Conservation (phyloP, 495 filamentous ascomycete species). For the Penicillium alfredii region DNA sequence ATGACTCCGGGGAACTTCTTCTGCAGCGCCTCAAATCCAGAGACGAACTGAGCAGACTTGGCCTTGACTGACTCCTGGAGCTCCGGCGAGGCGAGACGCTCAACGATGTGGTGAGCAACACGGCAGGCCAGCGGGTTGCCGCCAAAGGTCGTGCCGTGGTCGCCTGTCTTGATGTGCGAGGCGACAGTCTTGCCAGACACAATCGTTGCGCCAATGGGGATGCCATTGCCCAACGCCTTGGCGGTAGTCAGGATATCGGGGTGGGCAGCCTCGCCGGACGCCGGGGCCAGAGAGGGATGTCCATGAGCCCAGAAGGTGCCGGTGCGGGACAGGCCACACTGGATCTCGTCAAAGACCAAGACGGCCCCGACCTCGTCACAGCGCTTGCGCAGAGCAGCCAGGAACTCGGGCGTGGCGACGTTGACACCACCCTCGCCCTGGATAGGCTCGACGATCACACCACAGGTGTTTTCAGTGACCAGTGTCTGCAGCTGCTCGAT, state of each 20-base stretch:
- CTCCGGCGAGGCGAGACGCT: slow-evolving; percentile 57
- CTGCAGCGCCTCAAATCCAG: slow-evolving; percentile 57
- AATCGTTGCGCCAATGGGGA: slow-evolving; percentile 88
- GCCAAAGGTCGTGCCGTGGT: slow-evolving; percentile 96
- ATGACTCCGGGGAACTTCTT: slow-evolving; percentile 65
- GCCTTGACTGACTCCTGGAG: slow-evolving; percentile 58
- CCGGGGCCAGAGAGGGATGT: slow-evolving; percentile 48
- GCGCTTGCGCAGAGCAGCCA: slow-evolving; percentile 66
- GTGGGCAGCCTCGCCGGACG: slow-evolving; percentile 59
- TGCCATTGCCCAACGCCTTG: slow-evolving; percentile 94
- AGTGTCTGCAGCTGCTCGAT: slow-evolving; percentile 59
- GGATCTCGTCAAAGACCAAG: slow-evolving; percentile 93
- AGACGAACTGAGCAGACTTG: slow-evolving; percentile 59
- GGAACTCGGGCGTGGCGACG: slow-evolving; percentile 73
- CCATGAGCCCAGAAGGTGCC: slow-evolving; percentile 85
- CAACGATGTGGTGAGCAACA: slow-evolving; percentile 76
- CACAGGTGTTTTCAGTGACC: slow-evolving; percentile 79
- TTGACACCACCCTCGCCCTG: slow-evolving; percentile 95
- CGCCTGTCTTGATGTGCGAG: slow-evolving; percentile 80
- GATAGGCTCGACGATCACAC: slow-evolving; percentile 96
- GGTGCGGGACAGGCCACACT: slow-evolving; percentile 84
- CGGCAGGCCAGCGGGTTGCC: slow-evolving; percentile 87
- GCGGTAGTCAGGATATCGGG: slow-evolving; percentile 92
- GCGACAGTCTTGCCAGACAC: slow-evolving; percentile 66
- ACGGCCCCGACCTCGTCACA: slow-evolving; percentile 86